These are phyloP conservation scores for Microbotryum intermedium DNA, from an alignment of 1,284 basidiomycete genomes.

Conservation along the genomic window DNA sequence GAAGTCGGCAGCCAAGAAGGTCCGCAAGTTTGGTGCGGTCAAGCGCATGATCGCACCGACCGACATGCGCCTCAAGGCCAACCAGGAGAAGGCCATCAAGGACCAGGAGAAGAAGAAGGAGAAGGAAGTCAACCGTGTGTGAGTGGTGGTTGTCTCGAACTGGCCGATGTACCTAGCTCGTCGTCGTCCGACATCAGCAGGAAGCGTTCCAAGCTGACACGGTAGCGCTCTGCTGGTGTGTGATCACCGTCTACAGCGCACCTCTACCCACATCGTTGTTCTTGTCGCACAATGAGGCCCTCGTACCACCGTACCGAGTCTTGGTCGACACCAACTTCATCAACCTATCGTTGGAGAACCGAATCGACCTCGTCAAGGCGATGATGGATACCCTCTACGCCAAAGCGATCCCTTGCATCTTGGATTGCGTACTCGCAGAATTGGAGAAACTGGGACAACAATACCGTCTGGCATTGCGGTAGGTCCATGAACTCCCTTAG, in stretches of 20 bases:
- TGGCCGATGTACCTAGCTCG: neutral
- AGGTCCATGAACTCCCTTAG: conserved; percentile 19
- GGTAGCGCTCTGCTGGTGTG: neutral
- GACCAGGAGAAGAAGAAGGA: conserved; percentile 43
- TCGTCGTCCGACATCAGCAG: neutral
- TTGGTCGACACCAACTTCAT: conserved; percentile 99
- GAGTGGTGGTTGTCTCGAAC: conserved; percentile 25
- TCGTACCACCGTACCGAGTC: conserved; percentile 93
- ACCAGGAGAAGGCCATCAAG: conserved; percentile 45
- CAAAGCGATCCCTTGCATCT: conserved; percentile 99
- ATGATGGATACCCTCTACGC: conserved; percentile 99
- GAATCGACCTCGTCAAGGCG: conserved; percentile 86
- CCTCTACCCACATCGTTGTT: conserved; percentile 84
- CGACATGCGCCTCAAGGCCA: conserved; percentile 71
- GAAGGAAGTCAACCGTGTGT: conserved; percentile 44
- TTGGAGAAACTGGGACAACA: conserved; percentile 94
- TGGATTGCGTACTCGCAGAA: conserved; percentile 96
- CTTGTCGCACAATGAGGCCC: conserved; percentile 88
- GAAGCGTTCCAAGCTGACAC: neutral
- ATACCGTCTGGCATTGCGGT: conserved; percentile 89
- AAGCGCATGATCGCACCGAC: conserved; percentile 94
- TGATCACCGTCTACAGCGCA: conserved; percentile 46
- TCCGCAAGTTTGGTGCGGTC: conserved; percentile 43
- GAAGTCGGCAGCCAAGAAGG: conserved; percentile 19
- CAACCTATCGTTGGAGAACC: conserved; percentile 97